phyloP scores from a whole-genome alignment of 2,329 filamentous ascomycete genomes.

The Colletotrichum eleusines region DNA sequence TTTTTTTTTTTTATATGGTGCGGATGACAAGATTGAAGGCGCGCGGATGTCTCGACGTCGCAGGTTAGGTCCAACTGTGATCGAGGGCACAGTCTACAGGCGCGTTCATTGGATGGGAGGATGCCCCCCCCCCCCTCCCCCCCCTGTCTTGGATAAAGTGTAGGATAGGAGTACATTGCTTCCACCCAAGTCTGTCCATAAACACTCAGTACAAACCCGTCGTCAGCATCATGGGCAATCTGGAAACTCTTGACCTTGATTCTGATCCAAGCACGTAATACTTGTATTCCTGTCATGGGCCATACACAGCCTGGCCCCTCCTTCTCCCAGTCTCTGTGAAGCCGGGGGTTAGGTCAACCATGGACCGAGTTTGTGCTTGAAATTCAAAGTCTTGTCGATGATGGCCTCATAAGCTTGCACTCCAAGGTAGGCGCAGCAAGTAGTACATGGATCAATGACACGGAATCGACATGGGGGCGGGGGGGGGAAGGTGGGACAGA shows the following conservation, averaged over 20 bases:
- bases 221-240: background rate
- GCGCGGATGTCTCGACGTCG: background rate
- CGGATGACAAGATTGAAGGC: background rate
- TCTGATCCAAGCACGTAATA: background rate
- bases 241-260: background rate
- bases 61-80: background rate
- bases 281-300: conserved; percentile 45
- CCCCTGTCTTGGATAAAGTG: background rate
- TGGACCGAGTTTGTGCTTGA: no score
- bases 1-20: no score
- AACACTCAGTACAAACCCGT: background rate
- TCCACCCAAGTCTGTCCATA: background rate
- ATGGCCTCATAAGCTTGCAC: background rate
- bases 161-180: background rate
- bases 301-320: no score
- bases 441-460: conserved; percentile 4
- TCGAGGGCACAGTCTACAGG: background rate
- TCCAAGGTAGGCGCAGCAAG: no score
- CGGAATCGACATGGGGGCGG: background rate
- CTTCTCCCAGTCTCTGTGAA: no score
- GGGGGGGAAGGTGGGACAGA: background rate
- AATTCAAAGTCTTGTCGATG: background rate
- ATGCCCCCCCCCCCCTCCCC: no score
- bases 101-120: background rate
- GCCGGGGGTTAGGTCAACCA: no score